Conservation (phyloP, 345 rosid genomes). For the Gossypium ekmanianum region DNA sequence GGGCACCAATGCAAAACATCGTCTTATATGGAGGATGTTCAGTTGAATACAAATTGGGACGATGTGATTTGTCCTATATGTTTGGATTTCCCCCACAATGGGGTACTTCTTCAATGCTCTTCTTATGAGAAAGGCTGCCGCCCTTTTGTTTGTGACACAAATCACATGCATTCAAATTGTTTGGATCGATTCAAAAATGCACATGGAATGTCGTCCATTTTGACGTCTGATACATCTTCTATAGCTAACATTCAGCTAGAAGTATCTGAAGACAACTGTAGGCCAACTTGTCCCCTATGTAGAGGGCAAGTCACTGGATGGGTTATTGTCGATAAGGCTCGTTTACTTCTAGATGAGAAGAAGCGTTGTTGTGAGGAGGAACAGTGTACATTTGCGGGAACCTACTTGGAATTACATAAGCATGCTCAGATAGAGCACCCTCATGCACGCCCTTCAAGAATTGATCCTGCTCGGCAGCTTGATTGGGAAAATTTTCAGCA, state of each 20-base stretch:
- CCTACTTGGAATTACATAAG: slow-evolving; percentile 53
- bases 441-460: slow-evolving; percentile 78
- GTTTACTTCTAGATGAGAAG: slow-evolving; percentile 64
- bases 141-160: slow-evolving; percentile 83
- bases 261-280: slow-evolving; percentile 41
- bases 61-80: slow-evolving; percentile 89
- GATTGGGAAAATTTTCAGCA: slow-evolving; percentile 99
- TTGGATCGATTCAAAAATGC: slow-evolving; percentile 83
- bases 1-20: slow-evolving; percentile 23
- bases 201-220: slow-evolving; percentile 52
- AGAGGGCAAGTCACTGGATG: slow-evolving; percentile 94
- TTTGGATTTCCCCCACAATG: slow-evolving; percentile 84
- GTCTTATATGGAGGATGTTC: slow-evolving; percentile 41
- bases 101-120: slow-evolving; percentile 81
- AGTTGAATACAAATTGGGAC: slow-evolving; percentile 57
- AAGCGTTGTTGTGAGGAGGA: slow-evolving; percentile 63
- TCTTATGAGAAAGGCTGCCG: slow-evolving; percentile 81
- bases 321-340: slow-evolving; percentile 67
- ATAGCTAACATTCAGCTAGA: slow-evolving; percentile 26
- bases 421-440: slow-evolving; percentile 85
- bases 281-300: slow-evolving; percentile 81
- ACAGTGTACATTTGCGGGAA: slow-evolving; percentile 57
- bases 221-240: slow-evolving; percentile 36
- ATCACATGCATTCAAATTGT: slow-evolving; percentile 87
- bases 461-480: slow-evolving; percentile 85